phyloP scores from a whole-genome alignment of 2,329 filamentous ascomycete genomes.

The Diaporthe citrichinensis region DNA sequence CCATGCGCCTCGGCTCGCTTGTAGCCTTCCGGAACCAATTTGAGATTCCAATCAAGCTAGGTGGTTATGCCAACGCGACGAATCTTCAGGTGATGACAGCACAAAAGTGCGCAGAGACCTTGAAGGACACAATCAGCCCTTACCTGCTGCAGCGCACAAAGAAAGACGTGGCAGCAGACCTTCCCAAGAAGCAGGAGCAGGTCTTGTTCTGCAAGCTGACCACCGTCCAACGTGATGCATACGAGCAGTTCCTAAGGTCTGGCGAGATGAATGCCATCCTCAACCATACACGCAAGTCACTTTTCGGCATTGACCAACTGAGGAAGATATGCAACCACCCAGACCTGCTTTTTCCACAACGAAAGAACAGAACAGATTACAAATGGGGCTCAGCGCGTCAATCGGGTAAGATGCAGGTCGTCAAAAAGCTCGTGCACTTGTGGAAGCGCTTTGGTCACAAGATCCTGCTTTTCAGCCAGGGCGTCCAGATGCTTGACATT shows the following conservation, averaged over 20 bases:
- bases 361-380: constrained; percentile 73
- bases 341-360: constrained; percentile 79
- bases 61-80: constrained; percentile 94
- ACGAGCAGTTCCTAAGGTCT: constrained; percentile 85
- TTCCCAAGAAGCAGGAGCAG: constrained; percentile 96
- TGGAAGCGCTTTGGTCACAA: constrained; percentile 96
- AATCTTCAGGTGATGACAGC: constrained; percentile 96
- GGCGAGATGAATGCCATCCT: constrained; percentile 89
- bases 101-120: constrained; percentile 90
- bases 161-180: constrained; percentile 90
- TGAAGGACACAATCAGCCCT: constrained; percentile 94
- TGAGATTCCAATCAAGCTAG: constrained; percentile 92
- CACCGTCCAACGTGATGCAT: constrained; percentile 81
- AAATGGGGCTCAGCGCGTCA: constrained; percentile 83
- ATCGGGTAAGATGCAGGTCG: constrained; percentile 96
- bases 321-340: constrained; percentile 99
- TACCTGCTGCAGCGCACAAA: constrained; percentile 95
- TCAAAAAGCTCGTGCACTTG: constrained; percentile 86
- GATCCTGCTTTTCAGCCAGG: constrained; percentile 92
- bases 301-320: constrained; percentile 92
- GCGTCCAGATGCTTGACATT: constrained; percentile 95
- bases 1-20: constrained; percentile 92
- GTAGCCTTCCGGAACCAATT: constrained; percentile 93
- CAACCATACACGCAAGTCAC: constrained; percentile 79
- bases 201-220: constrained; percentile 97